phyloP scores from a whole-genome alignment of 345 rosid species.

The Eucalyptus regnans region DNA sequence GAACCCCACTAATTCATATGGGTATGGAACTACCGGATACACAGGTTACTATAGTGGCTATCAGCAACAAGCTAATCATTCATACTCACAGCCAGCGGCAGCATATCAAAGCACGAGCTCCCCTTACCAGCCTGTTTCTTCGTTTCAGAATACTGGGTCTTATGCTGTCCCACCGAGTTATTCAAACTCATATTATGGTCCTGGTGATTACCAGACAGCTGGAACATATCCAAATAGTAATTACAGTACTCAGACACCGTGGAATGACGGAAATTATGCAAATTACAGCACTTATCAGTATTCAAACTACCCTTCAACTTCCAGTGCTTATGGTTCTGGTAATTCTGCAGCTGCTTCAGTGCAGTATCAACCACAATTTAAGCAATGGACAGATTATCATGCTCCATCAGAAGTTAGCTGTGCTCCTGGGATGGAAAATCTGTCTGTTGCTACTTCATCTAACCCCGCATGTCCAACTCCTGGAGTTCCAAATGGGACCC shows the following conservation, averaged over 20 bases:
- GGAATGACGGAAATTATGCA: constrained; percentile 60
- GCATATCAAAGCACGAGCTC: constrained; percentile 98
- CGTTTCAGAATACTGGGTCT: constrained; percentile 99
- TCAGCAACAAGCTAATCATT: constrained; percentile 70
- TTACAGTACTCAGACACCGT: constrained; percentile 58
- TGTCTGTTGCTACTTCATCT: constrained; percentile 41
- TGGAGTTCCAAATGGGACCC: constrained; percentile 30
- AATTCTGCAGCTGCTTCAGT: constrained; percentile 37
- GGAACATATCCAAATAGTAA: constrained; percentile 74
- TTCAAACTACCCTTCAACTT: constrained; percentile 45
- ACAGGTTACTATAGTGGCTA: constrained; percentile 56
- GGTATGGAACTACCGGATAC: constrained; percentile 65
- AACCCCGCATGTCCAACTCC: constrained; percentile 45
- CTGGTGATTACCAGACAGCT: constrained; percentile 99
- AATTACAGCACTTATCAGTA: constrained; percentile 57
- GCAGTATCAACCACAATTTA: constrained; percentile 73
- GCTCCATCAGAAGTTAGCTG: constrained; percentile 89
- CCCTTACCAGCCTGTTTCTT: constrained; percentile 98
- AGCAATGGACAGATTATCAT: constrained; percentile 83
- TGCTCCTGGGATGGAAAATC: constrained; percentile 95
- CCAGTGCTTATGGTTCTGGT: constrained; percentile 44
- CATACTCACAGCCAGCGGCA: constrained; percentile 76
- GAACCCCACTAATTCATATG: constrained; percentile 54
- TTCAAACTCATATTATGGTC: constrained; percentile 95
- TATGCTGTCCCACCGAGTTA: constrained; percentile 95